Conservation (phyloP, 345 rosid species). For the Arabidopsis thaliana region TAIR10.1 NC_003075.7:18380501-18381000, state of each 20-base stretch:
- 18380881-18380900: conserved; percentile 44
- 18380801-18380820: conserved; percentile 59
- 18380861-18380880: conserved; percentile 55
- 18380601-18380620: not conserved
- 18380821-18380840: conserved; percentile 40
- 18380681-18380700: conserved; percentile 49
- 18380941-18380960: conserved; percentile 54
- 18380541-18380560: not conserved
- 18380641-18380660: not conserved
- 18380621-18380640: not conserved
- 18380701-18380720: conserved; percentile 55
- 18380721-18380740: conserved; percentile 49
- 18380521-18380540: no score
- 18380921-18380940: conserved; percentile 54
- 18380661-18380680: not conserved
- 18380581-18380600: not conserved
- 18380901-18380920: conserved; percentile 64
- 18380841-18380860: conserved; percentile 58
- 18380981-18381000: conserved; percentile 67
- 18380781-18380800: conserved; percentile 59
- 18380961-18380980: conserved; percentile 61
- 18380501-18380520: not conserved
- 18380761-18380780: conserved; percentile 55
- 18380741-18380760: conserved; percentile 61
- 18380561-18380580: conserved; percentile 1